A percentile compares a stretch with the other conserved stretches of the same genome.
phyloP scores from a whole-genome alignment of 2,329 filamentous ascomycete genomes.

The Talaromyces sp. region DNA sequence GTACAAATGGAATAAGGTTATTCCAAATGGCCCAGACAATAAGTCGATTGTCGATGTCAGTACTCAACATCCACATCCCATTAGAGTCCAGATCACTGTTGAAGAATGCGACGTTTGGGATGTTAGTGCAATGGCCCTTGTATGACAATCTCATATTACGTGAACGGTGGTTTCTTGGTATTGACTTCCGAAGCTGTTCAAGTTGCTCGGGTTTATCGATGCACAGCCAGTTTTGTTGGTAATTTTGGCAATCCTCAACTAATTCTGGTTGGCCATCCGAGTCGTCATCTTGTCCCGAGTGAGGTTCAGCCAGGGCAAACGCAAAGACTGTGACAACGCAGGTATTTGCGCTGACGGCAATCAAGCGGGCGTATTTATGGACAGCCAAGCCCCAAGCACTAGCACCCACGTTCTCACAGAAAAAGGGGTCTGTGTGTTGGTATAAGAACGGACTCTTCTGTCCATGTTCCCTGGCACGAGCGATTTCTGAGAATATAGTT shows the following conservation, averaged over 20 bases:
- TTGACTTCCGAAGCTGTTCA: conserved; percentile 22
- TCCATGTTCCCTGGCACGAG: conserved; percentile 20
- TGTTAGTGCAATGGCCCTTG: conserved; percentile 46
- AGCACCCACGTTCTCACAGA: conserved; percentile 68
- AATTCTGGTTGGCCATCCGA: conserved; percentile 14
- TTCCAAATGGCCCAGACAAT: conserved; percentile 49
- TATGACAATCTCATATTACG: conserved; percentile 41
- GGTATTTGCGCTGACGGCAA: conserved; percentile 80
- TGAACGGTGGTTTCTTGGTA: conserved; percentile 30
- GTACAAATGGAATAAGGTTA: conserved; percentile 22
- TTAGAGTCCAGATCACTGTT: conserved; percentile 53
- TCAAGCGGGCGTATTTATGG: conserved; percentile 73
- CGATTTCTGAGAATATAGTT: conserved; percentile 44
- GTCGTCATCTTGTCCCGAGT: conserved; percentile 16
- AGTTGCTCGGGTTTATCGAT: conserved; percentile 24
- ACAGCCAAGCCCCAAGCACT: conserved; percentile 89
- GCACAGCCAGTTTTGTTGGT: conserved; percentile 30
- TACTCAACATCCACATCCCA: conserved; percentile 55
- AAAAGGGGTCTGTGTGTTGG: conserved; percentile 52
- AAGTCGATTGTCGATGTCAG: conserved; percentile 50
- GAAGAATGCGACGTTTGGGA: conserved; percentile 56
- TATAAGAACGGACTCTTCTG: conserved; percentile 25
- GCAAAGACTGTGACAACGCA: conserved; percentile 56
- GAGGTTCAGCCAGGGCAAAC: conserved; percentile 49
- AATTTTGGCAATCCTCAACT: conserved; percentile 15